These are phyloP conservation scores for Hypoxylon fuscum DNA, from an alignment of 495 filamentous ascomycete species.

Conservation along the genomic window DNA sequence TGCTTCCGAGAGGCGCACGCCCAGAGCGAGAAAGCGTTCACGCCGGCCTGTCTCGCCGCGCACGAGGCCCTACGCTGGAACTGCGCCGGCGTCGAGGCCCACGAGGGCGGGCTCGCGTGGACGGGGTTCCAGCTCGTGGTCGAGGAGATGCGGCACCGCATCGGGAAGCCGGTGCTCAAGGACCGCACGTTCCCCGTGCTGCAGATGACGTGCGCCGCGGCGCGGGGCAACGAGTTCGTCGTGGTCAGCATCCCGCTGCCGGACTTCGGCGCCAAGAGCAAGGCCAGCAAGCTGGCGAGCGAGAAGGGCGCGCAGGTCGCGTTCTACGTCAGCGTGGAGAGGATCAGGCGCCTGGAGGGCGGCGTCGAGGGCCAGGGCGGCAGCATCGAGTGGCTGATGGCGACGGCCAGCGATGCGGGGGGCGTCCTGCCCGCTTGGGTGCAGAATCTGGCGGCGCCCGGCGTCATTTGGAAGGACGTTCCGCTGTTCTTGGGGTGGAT, in stretches of 20 bases:
- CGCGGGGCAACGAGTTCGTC: slow-evolving; percentile 53
- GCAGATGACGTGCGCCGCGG: slow-evolving; percentile 49
- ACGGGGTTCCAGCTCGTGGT: slow-evolving; percentile 60
- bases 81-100: slow-evolving; percentile 48
- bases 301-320: slow-evolving; percentile 60
- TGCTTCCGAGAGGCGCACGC: slow-evolving; percentile 70
- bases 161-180: slow-evolving; percentile 57
- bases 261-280: slow-evolving; percentile 45
- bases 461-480: slow-evolving; percentile 75
- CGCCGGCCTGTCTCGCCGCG: slow-evolving; percentile 69
- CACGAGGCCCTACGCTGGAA: slow-evolving; percentile 64
- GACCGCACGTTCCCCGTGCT: slow-evolving; percentile 67
- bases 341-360: slow-evolving; percentile 51
- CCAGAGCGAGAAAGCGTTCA: slow-evolving; percentile 75
- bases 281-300: slow-evolving; percentile 43
- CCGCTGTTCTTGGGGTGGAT: slow-evolving; percentile 73
- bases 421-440: slow-evolving; percentile 73
- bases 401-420: slow-evolving; percentile 73
- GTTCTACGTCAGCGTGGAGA: slow-evolving; percentile 70
- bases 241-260: slow-evolving; percentile 65
- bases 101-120: slow-evolving; percentile 52
- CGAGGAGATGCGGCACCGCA: slow-evolving; percentile 60
- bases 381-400: slow-evolving; percentile 72
- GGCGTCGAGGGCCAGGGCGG: too few relatives aligned
- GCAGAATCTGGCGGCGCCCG: slow-evolving; percentile 71